These are phyloP conservation scores for Corrigiola litoralis DNA, from an alignment of 179 eudicot species.

Conservation along the genomic window DNA sequence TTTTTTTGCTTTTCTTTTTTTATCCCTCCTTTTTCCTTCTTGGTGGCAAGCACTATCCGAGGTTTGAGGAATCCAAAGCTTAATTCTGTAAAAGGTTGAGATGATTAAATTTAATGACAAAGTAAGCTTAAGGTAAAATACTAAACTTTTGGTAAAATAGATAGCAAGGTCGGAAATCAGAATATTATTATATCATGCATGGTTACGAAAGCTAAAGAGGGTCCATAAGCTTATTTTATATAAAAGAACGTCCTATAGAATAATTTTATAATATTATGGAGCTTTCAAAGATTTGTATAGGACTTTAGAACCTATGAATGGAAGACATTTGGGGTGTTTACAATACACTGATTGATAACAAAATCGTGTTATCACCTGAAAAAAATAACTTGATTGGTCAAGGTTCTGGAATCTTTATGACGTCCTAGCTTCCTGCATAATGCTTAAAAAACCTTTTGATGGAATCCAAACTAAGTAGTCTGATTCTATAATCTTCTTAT, in stretches of 20 bases:
- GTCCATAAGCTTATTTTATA: slow-evolving; percentile 1
- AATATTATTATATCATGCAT: background rate
- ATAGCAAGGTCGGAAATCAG: background rate
- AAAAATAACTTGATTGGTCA: background rate
- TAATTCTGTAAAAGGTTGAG: background rate
- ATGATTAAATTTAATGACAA: background rate
- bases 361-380: background rate
- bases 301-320: background rate
- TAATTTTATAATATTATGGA: background rate
- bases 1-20: background rate
- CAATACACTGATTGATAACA: background rate
- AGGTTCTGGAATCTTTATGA: too few relatives aligned
- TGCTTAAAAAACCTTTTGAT: too few relatives aligned
- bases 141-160: background rate
- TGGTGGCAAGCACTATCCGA: background rate
- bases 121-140: slow-evolving; percentile 2
- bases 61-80: slow-evolving; percentile 1
- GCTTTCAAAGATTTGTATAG: background rate
- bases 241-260: background rate
- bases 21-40: background rate
- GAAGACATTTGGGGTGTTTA: background rate
- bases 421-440: too few relatives aligned
- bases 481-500: too few relatives aligned
- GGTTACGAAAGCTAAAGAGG: background rate
- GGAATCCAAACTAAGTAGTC: too few relatives aligned